Conservation (phyloP, 805 yeast genomes). For the Metschnikowia kofuensis region DNA sequence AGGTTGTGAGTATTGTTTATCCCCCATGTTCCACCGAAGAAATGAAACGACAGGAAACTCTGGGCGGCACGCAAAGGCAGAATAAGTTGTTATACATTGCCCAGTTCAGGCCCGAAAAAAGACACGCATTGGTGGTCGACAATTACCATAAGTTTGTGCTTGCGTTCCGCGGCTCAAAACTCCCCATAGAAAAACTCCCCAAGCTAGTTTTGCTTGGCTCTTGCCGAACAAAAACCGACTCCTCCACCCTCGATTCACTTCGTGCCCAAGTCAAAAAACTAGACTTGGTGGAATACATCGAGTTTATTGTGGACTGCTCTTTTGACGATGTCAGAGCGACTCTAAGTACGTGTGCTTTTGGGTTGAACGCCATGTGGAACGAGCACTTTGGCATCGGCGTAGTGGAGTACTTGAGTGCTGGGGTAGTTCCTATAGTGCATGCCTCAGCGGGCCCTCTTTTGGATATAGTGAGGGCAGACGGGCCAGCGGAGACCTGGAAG, state of each 20-base stretch:
- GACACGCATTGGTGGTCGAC: slow-evolving; percentile 68
- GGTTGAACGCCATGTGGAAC: slow-evolving; percentile 98
- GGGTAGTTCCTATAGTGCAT: slow-evolving; percentile 85
- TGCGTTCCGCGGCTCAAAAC: slow-evolving; percentile 15
- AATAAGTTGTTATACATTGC: slow-evolving; percentile 62
- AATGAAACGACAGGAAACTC: slow-evolving; percentile 4
- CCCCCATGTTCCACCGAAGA: slow-evolving; percentile 88
- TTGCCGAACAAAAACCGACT: slow-evolving; percentile 69
- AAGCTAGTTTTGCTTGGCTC: slow-evolving; percentile 79
- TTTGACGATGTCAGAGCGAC: slow-evolving; percentile 57
- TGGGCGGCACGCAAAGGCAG: slow-evolving; percentile 23
- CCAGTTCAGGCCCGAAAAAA: slow-evolving; percentile 93
- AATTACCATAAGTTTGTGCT: slow-evolving; percentile 59
- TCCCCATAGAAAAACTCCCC: slow-evolving; percentile 35
- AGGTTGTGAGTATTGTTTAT: slow-evolving; percentile 51
- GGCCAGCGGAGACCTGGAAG: slow-evolving; percentile 21
- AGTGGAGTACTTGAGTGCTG: slow-evolving; percentile 86
- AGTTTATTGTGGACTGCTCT: slow-evolving; percentile 71
- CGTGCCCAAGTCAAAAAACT: slow-evolving; percentile 36
- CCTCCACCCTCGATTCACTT: slow-evolving; percentile 51
- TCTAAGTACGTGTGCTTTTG: slow-evolving; percentile 60
- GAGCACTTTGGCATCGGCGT: slow-evolving; percentile 98
- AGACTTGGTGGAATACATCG: slow-evolving; percentile 33
- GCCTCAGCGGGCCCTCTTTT: slow-evolving; percentile 93
- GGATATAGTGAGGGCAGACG: slow-evolving; percentile 64